Base-by-base conservation (phyloP, 2,329 filamentous ascomycete genomes). In the Xylaria polymorpha region DNA sequence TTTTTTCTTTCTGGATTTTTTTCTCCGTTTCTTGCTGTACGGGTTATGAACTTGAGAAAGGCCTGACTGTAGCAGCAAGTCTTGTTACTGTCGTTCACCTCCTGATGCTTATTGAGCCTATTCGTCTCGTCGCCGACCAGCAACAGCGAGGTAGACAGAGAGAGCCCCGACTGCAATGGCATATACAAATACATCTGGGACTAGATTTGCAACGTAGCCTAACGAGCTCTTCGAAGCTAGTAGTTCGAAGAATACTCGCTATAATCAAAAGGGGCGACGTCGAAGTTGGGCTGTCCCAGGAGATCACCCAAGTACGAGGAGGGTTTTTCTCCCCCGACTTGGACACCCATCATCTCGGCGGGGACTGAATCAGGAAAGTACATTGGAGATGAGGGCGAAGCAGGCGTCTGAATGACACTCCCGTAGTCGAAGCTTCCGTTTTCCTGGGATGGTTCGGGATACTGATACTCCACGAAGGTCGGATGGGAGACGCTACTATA, bases 351-450 rank as follows among this genome's bases (percentile, higher is more conserved):
- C 41, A 56, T 51, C 35, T 22, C 25, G 18, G 39, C 8, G 22
- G 59, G 46, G 15, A 8, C 12, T n/a, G 12, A 9, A 25, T 25
- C 8, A 14, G 46, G 10, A 3, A 39, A 32, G 46, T 58, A 39
- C 44, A 41, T 35, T 15, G 62, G 66, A 39, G 66, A 66, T 1
- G 14, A 22, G 35, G 66, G 66, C 6, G 62, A 61, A 5, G 29
- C 12, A 35, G 58, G 55, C 18, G 68, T 53, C 14, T 61, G 50
- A 29, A 51, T 2, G 8, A 53, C 9, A 25, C 32, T 14, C 10
- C 8, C 15, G 32, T 67, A 57, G 35, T 22, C 14, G 22, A 20
- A 29, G 15, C 15, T n/a, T 22, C 43, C 22, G 7, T 25, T 50
- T 2, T 46, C 53, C 10, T 66, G 58, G 9, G n/a, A 41, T 3